These are phyloP conservation scores for Oemleria cerasiformis DNA, from an alignment of 306 rosid species.

Conservation along the genomic window DNA sequence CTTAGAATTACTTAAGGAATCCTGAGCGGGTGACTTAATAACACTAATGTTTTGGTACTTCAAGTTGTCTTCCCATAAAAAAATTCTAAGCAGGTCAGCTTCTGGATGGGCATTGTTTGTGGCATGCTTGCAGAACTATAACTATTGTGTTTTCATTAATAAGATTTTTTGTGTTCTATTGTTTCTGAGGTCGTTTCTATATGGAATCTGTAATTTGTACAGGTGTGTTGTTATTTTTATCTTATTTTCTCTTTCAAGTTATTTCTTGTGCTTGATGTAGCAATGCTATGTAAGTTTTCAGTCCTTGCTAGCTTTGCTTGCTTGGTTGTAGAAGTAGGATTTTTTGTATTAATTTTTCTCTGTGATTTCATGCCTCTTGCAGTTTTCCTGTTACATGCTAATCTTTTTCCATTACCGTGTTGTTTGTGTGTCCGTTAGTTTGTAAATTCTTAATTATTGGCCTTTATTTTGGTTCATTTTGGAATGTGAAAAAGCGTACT, in stretches of 20 bases:
- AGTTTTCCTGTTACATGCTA: neutral
- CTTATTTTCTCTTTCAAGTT: neutral
- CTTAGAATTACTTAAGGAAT: no score
- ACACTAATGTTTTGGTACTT: no score
- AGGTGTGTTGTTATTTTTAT: neutral
- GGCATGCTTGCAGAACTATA: no score
- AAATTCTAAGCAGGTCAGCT: no score
- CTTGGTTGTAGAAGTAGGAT: neutral
- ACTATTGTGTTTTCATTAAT: no score
- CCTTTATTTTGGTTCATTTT: neutral
- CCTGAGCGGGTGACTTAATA: no score
- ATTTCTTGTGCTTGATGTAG: neutral
- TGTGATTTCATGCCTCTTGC: neutral
- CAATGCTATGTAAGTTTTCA: neutral
- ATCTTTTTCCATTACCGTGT: neutral
- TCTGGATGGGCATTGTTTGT: no score
- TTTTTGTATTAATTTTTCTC: neutral
- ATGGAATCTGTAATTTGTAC: neutral
- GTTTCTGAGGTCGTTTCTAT: neutral
- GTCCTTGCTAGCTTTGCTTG: no score
- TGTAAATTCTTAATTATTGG: neutral
- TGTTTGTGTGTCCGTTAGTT: neutral
- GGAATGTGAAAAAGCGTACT: neutral
- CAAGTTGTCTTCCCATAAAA: no score
- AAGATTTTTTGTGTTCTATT: neutral